Evolutionary conservation across 2,329 filamentous ascomycete genomes (phyloP).

Genomic region (Decorospora gaudefroyi): DNA sequence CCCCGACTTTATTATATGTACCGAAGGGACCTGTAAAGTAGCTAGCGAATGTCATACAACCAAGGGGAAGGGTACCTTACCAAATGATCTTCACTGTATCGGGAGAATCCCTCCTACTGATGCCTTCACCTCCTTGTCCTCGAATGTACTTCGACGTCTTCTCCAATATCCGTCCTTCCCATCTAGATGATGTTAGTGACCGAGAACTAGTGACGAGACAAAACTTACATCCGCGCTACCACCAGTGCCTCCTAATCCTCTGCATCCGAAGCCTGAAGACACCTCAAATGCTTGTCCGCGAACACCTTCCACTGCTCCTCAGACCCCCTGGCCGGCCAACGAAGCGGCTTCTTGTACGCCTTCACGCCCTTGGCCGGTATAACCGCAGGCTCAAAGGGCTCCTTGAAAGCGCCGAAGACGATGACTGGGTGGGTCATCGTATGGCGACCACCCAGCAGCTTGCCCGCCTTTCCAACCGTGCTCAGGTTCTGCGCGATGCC

Average conservation of each 20-base stretch:
- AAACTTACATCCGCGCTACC: background rate
- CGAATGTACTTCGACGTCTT: background rate
- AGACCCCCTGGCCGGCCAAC: background rate
- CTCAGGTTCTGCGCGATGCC: conserved; percentile 12
- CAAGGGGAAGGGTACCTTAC: background rate
- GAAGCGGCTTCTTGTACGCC: conserved; percentile 5
- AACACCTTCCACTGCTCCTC: background rate
- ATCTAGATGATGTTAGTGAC: background rate
- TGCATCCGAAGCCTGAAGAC: background rate
- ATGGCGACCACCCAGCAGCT: background rate
- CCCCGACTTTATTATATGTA: conserved; percentile 14
- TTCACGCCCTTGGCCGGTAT: conserved; percentile 5
- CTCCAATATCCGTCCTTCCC: no score
- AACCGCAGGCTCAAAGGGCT: conserved; percentile 1
- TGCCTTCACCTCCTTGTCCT: background rate
- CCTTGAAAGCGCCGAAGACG: conserved; percentile 15
- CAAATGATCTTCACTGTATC: background rate
- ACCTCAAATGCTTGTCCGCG: background rate
- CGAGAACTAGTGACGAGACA: no score
- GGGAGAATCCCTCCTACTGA: background rate
- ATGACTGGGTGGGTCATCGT: background rate
- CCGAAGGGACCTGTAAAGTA: background rate
- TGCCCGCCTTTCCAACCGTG: conserved; percentile 2
- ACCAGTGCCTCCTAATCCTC: background rate
- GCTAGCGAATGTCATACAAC: background rate